phyloP scores from a whole-genome alignment of 352 stramenopile species.

The Pythium volutum region DNA sequence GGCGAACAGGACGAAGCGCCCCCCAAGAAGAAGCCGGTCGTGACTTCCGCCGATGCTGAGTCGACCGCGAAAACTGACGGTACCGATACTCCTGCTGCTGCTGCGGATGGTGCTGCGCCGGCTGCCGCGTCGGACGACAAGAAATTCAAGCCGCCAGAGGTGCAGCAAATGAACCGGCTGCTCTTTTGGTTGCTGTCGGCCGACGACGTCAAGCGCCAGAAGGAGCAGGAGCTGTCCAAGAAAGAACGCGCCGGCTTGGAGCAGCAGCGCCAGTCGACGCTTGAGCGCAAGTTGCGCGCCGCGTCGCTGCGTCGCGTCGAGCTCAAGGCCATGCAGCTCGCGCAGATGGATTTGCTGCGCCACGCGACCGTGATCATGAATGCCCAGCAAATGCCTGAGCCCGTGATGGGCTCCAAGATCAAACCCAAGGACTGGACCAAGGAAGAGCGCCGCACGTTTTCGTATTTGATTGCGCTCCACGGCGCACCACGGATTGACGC shows the following conservation, averaged over 20 bases:
- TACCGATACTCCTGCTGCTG: constrained; percentile 25
- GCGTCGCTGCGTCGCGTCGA: constrained; percentile 70
- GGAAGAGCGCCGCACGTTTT: constrained; percentile 77
- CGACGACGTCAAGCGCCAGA: constrained; percentile 81
- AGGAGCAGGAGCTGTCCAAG: constrained; percentile 75
- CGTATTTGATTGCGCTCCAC: constrained; percentile 72
- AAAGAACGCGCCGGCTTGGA: constrained; percentile 68
- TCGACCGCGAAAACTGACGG: constrained; percentile 11
- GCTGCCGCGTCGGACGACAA: constrained; percentile 26
- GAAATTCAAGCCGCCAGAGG: constrained; percentile 81
- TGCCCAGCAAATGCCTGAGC: constrained; percentile 56
- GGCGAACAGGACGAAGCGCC: constrained; percentile 25
- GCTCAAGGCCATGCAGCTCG: constrained; percentile 81
- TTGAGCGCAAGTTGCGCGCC: constrained; percentile 69
- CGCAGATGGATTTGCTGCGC: constrained; percentile 75
- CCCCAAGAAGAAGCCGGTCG: constrained; percentile 3
- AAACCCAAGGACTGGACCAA: constrained; percentile 85
- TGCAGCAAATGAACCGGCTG: constrained; percentile 88
- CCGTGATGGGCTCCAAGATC: constrained; percentile 53
- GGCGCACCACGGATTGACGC: constrained; percentile 73
- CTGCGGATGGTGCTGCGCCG: constrained; percentile 22
- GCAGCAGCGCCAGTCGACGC: constrained; percentile 61
- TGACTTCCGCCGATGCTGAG: not conserved
- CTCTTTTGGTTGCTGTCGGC: constrained; percentile 83
- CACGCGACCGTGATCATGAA: constrained; percentile 67